phyloP scores from a whole-genome alignment of 2,329 filamentous ascomycete genomes.

The Colletotrichum orbiculare region DNA sequence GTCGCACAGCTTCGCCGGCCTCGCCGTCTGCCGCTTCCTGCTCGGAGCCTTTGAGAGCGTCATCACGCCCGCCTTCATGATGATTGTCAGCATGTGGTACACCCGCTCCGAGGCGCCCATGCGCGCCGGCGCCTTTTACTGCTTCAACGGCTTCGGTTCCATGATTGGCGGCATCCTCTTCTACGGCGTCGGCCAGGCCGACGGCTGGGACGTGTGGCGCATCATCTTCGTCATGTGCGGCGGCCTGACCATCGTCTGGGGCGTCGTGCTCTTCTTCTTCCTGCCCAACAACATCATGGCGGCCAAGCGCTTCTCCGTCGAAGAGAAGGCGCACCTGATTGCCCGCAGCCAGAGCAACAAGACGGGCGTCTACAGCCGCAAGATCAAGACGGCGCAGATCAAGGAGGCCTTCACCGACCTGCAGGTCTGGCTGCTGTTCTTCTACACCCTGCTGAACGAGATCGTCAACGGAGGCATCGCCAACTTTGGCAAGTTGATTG shows the following conservation, averaged over 20 bases:
- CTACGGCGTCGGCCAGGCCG: slow-evolving; percentile 41
- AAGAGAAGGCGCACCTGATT: slow-evolving; percentile 66
- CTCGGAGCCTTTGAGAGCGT: slow-evolving; percentile 46
- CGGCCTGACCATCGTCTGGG: slow-evolving; percentile 36
- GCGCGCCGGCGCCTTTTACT: slow-evolving; percentile 37
- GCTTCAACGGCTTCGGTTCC: slow-evolving; percentile 34
- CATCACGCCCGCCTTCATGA: slow-evolving; percentile 44
- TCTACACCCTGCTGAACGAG: slow-evolving; percentile 42
- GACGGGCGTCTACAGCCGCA: slow-evolving; percentile 53
- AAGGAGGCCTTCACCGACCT: slow-evolving; percentile 53
- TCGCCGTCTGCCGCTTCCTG: slow-evolving; percentile 47
- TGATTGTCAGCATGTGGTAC: slow-evolving; percentile 47
- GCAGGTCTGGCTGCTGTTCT: slow-evolving; percentile 56
- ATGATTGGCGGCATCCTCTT: slow-evolving; percentile 37
- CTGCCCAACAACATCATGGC: slow-evolving; percentile 59
- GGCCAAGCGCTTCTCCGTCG: slow-evolving; percentile 67
- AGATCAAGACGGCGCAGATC: slow-evolving; percentile 52
- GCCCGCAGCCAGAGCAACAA: slow-evolving; percentile 56
- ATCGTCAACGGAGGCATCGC: slow-evolving; percentile 41
- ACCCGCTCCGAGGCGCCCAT: slow-evolving; percentile 40
- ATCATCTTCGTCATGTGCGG: slow-evolving; percentile 42
- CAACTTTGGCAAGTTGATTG: slow-evolving; percentile 41
- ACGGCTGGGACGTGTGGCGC: slow-evolving; percentile 38
- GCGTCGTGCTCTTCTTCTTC: slow-evolving; percentile 40
- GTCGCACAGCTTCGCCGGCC: slow-evolving; percentile 41